Evolutionary conservation across 2,329 filamentous ascomycete genomes (phyloP).

Genomic region (Helotiales sp.): DNA sequence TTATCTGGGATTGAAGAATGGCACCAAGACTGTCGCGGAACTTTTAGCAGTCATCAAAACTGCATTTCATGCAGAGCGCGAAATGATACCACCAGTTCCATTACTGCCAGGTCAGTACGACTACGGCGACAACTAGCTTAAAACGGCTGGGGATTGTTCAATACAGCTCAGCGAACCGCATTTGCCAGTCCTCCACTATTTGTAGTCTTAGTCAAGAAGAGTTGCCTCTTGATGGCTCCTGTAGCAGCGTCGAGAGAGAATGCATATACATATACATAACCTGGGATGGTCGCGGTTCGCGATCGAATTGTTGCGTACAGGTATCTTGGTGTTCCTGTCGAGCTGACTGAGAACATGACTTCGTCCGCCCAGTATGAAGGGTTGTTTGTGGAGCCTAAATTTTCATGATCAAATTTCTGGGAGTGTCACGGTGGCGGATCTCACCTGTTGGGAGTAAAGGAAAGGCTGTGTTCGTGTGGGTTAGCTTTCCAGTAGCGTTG

Average conservation of each 20-base stretch:
- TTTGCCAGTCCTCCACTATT: conserved; percentile 46
- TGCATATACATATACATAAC: conserved; percentile 46
- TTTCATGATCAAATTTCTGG: background rate
- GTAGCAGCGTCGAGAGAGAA: conserved; percentile 38
- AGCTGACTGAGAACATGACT: conserved; percentile 32
- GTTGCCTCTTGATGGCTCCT: conserved; percentile 41
- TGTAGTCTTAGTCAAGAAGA: conserved; percentile 42
- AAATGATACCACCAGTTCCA: too few relatives aligned
- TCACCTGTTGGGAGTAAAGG: conserved; percentile 10
- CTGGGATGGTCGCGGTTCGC: conserved; percentile 32
- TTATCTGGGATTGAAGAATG: background rate
- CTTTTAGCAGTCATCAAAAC: too few relatives aligned
- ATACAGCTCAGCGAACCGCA: too few relatives aligned
- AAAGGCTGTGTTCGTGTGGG: conserved; percentile 22
- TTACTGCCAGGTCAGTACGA: too few relatives aligned
- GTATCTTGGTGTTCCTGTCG: conserved; percentile 31
- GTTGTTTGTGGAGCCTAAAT: conserved; percentile 29
- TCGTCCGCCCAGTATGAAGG: conserved; percentile 39
- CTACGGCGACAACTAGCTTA: too few relatives aligned
- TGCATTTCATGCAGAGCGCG: too few relatives aligned
- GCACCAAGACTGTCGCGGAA: too few relatives aligned
- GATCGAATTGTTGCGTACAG: conserved; percentile 36
- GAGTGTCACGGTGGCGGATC: too few relatives aligned
- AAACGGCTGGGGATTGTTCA: too few relatives aligned
- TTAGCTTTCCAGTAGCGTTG: conserved; percentile 33